Conservation (phyloP, 352 stramenopile genomes). For the Phytophthora europaea region DNA sequence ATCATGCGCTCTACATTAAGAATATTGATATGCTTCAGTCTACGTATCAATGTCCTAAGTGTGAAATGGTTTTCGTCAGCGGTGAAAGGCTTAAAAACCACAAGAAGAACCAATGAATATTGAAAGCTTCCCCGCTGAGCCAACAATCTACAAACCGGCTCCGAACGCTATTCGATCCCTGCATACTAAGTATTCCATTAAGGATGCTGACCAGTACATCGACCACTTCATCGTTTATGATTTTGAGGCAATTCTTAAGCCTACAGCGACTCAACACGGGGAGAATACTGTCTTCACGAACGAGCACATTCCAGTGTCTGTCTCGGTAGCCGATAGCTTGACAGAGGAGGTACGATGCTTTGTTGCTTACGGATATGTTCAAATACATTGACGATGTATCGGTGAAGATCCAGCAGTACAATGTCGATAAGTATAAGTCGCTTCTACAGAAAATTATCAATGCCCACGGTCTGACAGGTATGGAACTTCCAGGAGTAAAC, state of each 20-base stretch:
- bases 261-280: background rate
- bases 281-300: conserved; percentile 12
- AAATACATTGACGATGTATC: background rate
- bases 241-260: conserved; percentile 16
- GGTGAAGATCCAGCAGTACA: background rate
- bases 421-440: conserved; percentile 7
- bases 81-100: conserved; percentile 4
- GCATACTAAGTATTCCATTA: conserved; percentile 14
- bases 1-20: conserved; percentile 8
- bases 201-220: conserved; percentile 10
- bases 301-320: conserved; percentile 12
- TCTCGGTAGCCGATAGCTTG: conserved; percentile 11
- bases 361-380: conserved; percentile 9
- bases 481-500: conserved; percentile 6
- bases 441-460: conserved; percentile 16
- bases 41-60: conserved; percentile 6
- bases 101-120: conserved; percentile 5
- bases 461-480: conserved; percentile 12
- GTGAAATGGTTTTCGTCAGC: conserved; percentile 15
- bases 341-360: conserved; percentile 7
- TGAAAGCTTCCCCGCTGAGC: background rate
- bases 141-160: background rate
- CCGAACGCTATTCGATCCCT: background rate
- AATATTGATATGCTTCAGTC: conserved; percentile 1
- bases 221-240: conserved; percentile 20